Evolutionary conservation across 2,329 filamentous ascomycete genomes (phyloP).

Genomic region (Septoria linicola): DNA sequence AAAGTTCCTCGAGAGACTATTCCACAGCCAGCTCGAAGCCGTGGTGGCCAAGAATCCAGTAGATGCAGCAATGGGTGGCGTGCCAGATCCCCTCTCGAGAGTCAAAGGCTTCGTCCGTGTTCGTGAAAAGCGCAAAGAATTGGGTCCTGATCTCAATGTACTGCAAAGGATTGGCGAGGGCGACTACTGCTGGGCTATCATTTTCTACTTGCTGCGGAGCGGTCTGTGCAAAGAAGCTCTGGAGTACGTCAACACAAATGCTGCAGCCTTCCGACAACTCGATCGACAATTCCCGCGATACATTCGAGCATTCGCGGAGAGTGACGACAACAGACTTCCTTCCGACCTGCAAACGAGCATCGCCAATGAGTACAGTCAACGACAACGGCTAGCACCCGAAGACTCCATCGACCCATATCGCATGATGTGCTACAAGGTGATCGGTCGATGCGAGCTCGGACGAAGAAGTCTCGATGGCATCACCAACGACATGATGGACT

Average conservation of each 20-base stretch:
- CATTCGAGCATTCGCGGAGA: conserved; percentile 77
- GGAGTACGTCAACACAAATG: conserved; percentile 78
- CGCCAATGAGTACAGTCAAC: conserved; percentile 84
- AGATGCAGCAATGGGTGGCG: conserved; percentile 84
- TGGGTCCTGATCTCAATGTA: conserved; percentile 70
- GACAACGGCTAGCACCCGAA: conserved; percentile 77
- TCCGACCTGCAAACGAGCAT: conserved; percentile 82
- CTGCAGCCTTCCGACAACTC: conserved; percentile 79
- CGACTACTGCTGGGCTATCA: conserved; percentile 89
- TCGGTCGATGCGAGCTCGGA: conserved; percentile 70
- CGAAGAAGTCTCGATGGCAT: conserved; percentile 58
- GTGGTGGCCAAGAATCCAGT: conserved; percentile 79
- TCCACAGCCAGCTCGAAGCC: conserved; percentile 73
- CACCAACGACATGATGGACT: conserved; percentile 62
- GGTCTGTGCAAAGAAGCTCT: conserved; percentile 82
- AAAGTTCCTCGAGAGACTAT: conserved; percentile 75
- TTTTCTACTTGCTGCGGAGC: conserved; percentile 86
- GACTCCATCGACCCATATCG: conserved; percentile 90
- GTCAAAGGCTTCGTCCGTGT: conserved; percentile 89
- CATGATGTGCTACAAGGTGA: conserved; percentile 96
- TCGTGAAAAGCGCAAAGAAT: conserved; percentile 73
- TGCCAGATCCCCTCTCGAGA: conserved; percentile 84
- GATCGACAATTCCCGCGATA: conserved; percentile 89
- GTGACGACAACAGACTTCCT: conserved; percentile 72
- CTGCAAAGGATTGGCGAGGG: conserved; percentile 74